phyloP scores from a whole-genome alignment of 345 rosid genomes.

The Gossypium longicalyx region DNA sequence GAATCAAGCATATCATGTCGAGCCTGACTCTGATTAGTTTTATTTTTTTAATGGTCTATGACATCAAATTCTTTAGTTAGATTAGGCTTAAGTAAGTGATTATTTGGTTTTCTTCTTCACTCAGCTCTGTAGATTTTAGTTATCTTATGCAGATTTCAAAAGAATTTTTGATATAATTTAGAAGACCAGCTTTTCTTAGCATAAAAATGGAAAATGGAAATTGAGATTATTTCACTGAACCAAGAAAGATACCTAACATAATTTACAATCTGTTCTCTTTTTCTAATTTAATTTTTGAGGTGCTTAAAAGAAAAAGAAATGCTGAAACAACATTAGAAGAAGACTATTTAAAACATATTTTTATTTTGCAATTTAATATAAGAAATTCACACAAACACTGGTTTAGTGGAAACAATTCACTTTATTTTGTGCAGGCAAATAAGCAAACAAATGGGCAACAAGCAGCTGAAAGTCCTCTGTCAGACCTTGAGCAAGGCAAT shows the following conservation, averaged over 20 bases:
- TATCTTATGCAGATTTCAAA: not conserved
- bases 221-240: not conserved
- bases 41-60: not conserved
- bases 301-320: not conserved
- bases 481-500: constrained; percentile 61
- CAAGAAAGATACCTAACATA: not conserved
- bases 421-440: constrained; percentile 26
- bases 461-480: constrained; percentile 28
- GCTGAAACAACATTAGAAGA: not conserved
- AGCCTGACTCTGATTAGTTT: not conserved
- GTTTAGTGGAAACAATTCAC: not conserved
- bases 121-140: not conserved
- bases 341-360: not conserved
- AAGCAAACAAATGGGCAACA: constrained; percentile 40
- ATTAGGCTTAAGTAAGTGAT: not conserved
- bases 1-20: not conserved
- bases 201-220: not conserved
- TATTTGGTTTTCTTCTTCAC: not conserved
- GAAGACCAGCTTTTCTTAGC: not conserved
- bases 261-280: not conserved
- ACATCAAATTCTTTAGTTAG: not conserved
- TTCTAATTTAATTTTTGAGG: not conserved
- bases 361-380: not conserved
- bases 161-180: not conserved
- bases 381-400: not conserved